Evolutionary conservation across 805 yeast species (phyloP).

Genomic region (Nakazawaea siamensis): DNA sequence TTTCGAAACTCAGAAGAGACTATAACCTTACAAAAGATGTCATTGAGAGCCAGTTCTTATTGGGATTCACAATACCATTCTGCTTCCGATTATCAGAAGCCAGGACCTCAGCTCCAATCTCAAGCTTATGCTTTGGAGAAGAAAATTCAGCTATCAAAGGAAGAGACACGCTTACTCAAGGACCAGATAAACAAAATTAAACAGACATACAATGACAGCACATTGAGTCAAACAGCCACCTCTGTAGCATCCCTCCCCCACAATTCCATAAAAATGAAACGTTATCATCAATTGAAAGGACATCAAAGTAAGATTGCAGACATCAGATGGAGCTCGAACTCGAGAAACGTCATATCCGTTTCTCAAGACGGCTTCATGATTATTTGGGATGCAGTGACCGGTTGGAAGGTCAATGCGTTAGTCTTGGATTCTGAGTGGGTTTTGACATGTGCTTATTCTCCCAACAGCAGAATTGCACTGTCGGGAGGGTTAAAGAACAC

Average conservation of each 20-base stretch:
- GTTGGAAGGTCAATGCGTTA: slow-evolving; percentile 62
- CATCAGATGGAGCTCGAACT: slow-evolving; percentile 60
- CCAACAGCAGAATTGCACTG: slow-evolving; percentile 59
- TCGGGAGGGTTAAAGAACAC: slow-evolving; percentile 79
- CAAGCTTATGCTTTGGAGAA: not conserved
- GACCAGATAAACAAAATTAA: slow-evolving; percentile 5
- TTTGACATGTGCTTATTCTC: slow-evolving; percentile 64
- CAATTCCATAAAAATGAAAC: slow-evolving; percentile 9
- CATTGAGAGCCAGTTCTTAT: no score
- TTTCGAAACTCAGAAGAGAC: no score
- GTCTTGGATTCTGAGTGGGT: slow-evolving; percentile 76
- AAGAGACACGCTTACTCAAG: slow-evolving; percentile 1
- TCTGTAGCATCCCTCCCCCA: not conserved
- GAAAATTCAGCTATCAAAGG: slow-evolving; percentile 3
- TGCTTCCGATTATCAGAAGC: no score
- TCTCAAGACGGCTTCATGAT: slow-evolving; percentile 84
- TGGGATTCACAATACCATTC: no score
- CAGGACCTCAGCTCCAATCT: no score
- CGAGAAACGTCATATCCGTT: slow-evolving; percentile 56
- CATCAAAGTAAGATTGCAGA: slow-evolving; percentile 71
- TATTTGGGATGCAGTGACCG: slow-evolving; percentile 74
- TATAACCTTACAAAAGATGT: no score
- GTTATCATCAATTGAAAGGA: slow-evolving; percentile 36
- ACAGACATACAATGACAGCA: slow-evolving; percentile 4
- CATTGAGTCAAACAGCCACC: slow-evolving; percentile 1